phyloP scores from a whole-genome alignment of 2,329 filamentous ascomycete genomes.

The Colletotrichum viniferum region DNA sequence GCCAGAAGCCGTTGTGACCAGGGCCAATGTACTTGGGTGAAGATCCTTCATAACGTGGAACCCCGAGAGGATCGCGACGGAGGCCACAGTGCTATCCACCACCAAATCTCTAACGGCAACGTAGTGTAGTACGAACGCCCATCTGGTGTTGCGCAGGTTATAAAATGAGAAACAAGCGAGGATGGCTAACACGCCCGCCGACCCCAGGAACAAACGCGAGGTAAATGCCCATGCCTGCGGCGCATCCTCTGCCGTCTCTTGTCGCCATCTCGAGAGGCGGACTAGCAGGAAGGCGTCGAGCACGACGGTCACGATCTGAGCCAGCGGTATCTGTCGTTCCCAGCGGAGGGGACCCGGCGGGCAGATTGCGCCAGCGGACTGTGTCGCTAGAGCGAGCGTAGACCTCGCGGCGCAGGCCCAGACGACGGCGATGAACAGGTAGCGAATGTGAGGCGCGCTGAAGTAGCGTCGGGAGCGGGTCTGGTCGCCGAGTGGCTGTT shows the following conservation, averaged over 20 bases:
- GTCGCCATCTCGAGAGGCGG: constrained; percentile 29
- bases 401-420: constrained; percentile 36
- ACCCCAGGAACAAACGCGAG: constrained; percentile 26
- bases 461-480: constrained; percentile 1
- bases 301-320: constrained; percentile 28
- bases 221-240: constrained; percentile 25
- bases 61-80: constrained; percentile 27
- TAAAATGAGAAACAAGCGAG: constrained; percentile 31
- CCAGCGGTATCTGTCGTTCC: constrained; percentile 33
- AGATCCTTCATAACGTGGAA: constrained; percentile 31
- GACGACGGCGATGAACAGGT: constrained; percentile 27
- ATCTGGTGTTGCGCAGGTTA: constrained; percentile 29
- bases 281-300: constrained; percentile 35
- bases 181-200: constrained; percentile 27
- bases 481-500: constrained; percentile 25
- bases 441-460: constrained; percentile 17
- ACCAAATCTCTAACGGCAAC: constrained; percentile 33
- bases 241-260: constrained; percentile 26
- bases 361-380: constrained; percentile 32
- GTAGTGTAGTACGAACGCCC: constrained; percentile 32
- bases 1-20: constrained; percentile 26
- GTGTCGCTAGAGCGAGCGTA: constrained; percentile 29
- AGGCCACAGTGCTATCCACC: constrained; percentile 30
- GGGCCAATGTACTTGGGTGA: constrained; percentile 29
- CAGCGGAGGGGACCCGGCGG: constrained; percentile 25